These are phyloP conservation scores for Deuterostichococcus epilithicus DNA, from an alignment of 139 green algal genomes.

Conservation along the genomic window DNA sequence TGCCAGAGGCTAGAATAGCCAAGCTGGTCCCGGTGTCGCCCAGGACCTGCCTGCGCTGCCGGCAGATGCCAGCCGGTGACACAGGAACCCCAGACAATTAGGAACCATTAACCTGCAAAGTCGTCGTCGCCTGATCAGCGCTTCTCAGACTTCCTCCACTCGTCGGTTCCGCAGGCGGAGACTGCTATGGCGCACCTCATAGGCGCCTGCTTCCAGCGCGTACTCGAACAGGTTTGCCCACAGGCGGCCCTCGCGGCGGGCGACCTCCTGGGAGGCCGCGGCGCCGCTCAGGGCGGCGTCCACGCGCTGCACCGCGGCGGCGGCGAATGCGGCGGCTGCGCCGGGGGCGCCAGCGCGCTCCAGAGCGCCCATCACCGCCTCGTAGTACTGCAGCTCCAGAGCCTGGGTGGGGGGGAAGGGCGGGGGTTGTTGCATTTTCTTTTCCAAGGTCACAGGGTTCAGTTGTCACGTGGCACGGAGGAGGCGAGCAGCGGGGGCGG, in stretches of 20 bases:
- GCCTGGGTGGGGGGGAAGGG: constrained; percentile 18
- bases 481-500: too few species aligned
- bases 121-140: not conserved
- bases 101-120: not conserved
- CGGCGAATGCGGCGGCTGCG: constrained; percentile 19
- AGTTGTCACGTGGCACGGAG: too few species aligned
- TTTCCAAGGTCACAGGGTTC: too few species aligned
- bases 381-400: constrained; percentile 31
- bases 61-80: too few species aligned
- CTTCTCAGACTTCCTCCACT: not conserved
- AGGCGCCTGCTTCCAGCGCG: constrained; percentile 12
- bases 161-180: not conserved
- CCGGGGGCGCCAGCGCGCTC: constrained; percentile 25
- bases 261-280: not conserved
- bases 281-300: not conserved
- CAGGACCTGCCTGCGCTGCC: too few species aligned
- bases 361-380: constrained; percentile 26
- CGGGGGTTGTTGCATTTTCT: too few species aligned
- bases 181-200: constrained; percentile 12
- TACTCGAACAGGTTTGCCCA: constrained; percentile 37
- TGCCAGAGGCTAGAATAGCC: too few species aligned
- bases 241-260: constrained; percentile 17
- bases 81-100: not conserved
- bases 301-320: constrained; percentile 17
- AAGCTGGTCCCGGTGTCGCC: too few species aligned